phyloP scores from a whole-genome alignment of 2,329 filamentous ascomycete genomes.

The Stemphylium vesicarium region DNA sequence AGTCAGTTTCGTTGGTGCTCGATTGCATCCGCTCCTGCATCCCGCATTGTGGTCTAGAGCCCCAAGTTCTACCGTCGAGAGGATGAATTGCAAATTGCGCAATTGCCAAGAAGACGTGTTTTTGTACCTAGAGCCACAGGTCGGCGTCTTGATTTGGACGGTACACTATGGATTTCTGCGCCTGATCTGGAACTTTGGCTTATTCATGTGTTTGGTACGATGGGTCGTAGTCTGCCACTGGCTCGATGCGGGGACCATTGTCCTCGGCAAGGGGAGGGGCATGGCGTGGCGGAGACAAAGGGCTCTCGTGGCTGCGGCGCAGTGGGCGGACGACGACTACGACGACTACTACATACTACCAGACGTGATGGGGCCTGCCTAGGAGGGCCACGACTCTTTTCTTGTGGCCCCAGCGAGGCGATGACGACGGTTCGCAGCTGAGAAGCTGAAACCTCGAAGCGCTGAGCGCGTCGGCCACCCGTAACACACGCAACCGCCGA shows the following conservation, averaged over 20 bases:
- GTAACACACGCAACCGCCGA: constrained; percentile 8
- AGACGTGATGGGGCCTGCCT: background rate
- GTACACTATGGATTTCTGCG: background rate
- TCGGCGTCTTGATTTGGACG: background rate
- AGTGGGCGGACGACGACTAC: background rate
- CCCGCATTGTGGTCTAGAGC: no score
- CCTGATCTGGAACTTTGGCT: background rate
- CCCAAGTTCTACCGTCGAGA: no score
- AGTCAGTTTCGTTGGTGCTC: no score
- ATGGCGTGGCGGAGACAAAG: background rate
- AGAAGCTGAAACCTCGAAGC: constrained; percentile 29
- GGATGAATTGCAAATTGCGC: background rate
- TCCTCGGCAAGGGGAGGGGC: background rate
- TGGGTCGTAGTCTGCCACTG: background rate
- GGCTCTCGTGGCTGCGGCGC: background rate
- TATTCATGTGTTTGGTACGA: background rate
- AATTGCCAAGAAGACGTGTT: constrained; percentile 2
- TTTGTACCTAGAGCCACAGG: no score
- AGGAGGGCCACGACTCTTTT: constrained; percentile 9
- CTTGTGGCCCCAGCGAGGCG: constrained; percentile 4
- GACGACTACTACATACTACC: no score
- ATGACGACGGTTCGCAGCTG: constrained; percentile 6
- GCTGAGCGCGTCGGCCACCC: constrained; percentile 6
- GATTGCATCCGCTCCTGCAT: no score
- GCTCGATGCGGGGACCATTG: background rate